These are phyloP conservation scores for Mucor indicus DNA, from an alignment of 371 early-diverging fungal genomes.

Conservation along the genomic window DNA sequence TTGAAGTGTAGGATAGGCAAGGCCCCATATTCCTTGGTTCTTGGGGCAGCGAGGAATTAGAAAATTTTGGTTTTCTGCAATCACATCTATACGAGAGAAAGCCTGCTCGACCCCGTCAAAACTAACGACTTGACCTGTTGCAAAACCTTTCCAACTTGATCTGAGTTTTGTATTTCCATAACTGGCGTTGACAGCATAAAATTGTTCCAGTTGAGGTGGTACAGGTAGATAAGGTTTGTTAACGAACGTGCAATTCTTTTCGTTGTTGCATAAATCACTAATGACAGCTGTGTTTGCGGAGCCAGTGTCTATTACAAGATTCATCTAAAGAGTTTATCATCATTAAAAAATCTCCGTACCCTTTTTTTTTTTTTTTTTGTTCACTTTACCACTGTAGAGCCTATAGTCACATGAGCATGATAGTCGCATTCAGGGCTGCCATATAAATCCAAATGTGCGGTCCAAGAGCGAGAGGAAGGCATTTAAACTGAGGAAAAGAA, in stretches of 20 bases:
- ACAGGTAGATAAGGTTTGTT: conserved; percentile 6
- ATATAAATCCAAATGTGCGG: conserved; percentile 6
- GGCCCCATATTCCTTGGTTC: conserved; percentile 10
- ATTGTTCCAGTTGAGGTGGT: not conserved
- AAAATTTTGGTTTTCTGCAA: conserved; percentile 5
- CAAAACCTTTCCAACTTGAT: conserved; percentile 6
- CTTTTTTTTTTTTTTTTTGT: not conserved
- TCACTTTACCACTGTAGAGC: conserved; percentile 1
- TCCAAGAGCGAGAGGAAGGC: too few relatives aligned
- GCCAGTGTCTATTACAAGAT: conserved; percentile 9
- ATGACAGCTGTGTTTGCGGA: conserved; percentile 8
- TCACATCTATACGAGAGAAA: conserved; percentile 2
- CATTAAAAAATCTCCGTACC: not conserved
- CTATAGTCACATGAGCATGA: conserved; percentile 8
- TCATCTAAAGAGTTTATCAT: conserved; percentile 6
- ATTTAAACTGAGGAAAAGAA: too few relatives aligned
- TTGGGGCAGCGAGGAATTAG: conserved; percentile 5
- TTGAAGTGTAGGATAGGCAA: conserved; percentile 3
- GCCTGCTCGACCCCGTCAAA: not conserved
- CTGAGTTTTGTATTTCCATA: conserved; percentile 7
- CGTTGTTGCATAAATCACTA: not conserved
- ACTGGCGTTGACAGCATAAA: conserved; percentile 6
- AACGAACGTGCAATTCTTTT: conserved; percentile 9
- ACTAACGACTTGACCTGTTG: conserved; percentile 1
- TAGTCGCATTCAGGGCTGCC: conserved; percentile 11